Conservation (phyloP, 2,329 filamentous ascomycete genomes). For the Colletotrichum sp. region DNA sequence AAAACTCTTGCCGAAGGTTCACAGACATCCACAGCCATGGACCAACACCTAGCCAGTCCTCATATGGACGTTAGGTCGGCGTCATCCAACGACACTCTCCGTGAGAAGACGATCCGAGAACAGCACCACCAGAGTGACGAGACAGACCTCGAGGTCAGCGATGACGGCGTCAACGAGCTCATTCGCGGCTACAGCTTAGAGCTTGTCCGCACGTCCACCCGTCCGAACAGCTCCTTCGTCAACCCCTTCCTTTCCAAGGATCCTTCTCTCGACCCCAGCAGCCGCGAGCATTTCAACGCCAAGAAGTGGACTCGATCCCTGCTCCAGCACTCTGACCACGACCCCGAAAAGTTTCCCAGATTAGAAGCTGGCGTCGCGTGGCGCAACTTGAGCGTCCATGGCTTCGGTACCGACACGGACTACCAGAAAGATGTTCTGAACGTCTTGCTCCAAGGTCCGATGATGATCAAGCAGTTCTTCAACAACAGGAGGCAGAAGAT, state of each 20-base stretch:
- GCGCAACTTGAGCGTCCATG: slow-evolving; percentile 41
- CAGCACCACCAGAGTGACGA: not conserved
- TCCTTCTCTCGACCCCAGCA: slow-evolving; percentile 46
- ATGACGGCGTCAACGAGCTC: not conserved
- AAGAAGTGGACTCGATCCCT: slow-evolving; percentile 51
- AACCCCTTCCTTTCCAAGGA: slow-evolving; percentile 31
- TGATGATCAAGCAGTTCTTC: slow-evolving; percentile 25
- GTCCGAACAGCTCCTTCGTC: not conserved
- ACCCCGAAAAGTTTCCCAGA: slow-evolving; percentile 39
- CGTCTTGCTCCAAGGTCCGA: slow-evolving; percentile 27
- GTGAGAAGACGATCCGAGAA: not conserved
- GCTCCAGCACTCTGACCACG: slow-evolving; percentile 41
- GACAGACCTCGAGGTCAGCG: not conserved
- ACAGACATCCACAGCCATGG: not conserved
- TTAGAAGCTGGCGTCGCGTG: slow-evolving; percentile 43
- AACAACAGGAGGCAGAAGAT: slow-evolving; percentile 38
- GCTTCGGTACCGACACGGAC: slow-evolving; percentile 37
- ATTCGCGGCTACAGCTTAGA: slow-evolving; percentile 21
- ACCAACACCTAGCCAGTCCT: not conserved
- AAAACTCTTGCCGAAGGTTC: not conserved
- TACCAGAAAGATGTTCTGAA: slow-evolving; percentile 39
- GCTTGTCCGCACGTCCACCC: slow-evolving; percentile 14
- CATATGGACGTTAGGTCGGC: not conserved
- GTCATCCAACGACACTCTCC: not conserved
- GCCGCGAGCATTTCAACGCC: slow-evolving; percentile 46